Evolutionary conservation across 1,139 yeast genomes (phyloP).

Genomic region (Pichia sp.): DNA sequence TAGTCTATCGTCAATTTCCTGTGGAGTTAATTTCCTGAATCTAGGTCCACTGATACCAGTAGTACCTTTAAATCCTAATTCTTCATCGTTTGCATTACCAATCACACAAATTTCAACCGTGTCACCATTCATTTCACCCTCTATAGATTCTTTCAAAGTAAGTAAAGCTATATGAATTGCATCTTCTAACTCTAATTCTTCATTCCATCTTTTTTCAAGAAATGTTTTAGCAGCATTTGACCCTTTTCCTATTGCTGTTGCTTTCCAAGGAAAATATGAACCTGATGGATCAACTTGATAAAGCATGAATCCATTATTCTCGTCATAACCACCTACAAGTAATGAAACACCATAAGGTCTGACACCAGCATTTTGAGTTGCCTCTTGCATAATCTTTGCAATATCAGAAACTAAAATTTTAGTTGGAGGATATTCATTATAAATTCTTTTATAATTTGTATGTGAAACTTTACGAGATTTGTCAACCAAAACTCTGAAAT

Average conservation of each 20-base stretch:
- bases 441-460: conserved; percentile 83
- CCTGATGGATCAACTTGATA: conserved; percentile 99
- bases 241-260: conserved; percentile 97
- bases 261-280: conserved; percentile 99
- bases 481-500: conserved; percentile 89
- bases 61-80: conserved; percentile 85
- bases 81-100: conserved; percentile 74
- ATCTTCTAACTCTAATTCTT: conserved; percentile 92
- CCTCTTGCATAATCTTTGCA: conserved; percentile 95
- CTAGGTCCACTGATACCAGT: conserved; percentile 73
- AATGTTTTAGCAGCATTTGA: conserved; percentile 93
- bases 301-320: conserved; percentile 67
- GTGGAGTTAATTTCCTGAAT: conserved; percentile 74
- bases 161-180: conserved; percentile 94
- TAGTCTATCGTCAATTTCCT: conserved; percentile 91
- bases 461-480: conserved; percentile 92
- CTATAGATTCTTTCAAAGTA: conserved; percentile 93
- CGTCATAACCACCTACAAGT: conserved; percentile 91
- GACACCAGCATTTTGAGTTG: conserved; percentile 97
- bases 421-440: conserved; percentile 96
- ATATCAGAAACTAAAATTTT: conserved; percentile 89
- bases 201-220: conserved; percentile 96
- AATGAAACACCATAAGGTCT: conserved; percentile 96
- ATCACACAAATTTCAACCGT: conserved; percentile 90
- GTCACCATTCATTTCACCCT: conserved; percentile 96